These are phyloP conservation scores for Rhodosporidiobolus sp. DNA, from an alignment of 768 basidiomycete species.

Conservation along the genomic window DNA sequence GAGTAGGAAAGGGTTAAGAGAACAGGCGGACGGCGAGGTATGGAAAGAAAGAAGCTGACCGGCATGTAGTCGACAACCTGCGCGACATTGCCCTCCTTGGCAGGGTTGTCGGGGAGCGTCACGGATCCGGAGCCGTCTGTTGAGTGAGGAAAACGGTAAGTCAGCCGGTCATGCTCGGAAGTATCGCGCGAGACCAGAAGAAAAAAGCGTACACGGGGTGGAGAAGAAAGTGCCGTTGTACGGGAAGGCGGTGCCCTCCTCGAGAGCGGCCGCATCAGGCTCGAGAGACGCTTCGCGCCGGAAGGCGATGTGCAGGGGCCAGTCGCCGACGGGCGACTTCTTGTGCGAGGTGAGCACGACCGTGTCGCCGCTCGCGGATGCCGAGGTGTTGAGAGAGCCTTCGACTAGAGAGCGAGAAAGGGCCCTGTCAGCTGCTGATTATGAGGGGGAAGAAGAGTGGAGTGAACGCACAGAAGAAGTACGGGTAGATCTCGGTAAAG, in stretches of 20 bases:
- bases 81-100: background rate
- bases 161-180: too few relatives aligned
- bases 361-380: background rate
- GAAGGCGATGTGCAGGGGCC: background rate
- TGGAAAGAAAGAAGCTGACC: background rate
- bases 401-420: background rate
- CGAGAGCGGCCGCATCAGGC: background rate
- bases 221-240: background rate
- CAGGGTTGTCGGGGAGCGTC: background rate
- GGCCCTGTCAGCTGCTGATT: too few relatives aligned
- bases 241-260: background rate
- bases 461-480: background rate
- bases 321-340: slow-evolving; percentile 6
- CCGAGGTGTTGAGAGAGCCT: background rate
- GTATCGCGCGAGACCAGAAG: background rate
- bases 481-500: slow-evolving; percentile 1
- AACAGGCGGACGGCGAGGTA: background rate
- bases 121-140: background rate
- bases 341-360: background rate
- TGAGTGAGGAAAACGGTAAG: background rate
- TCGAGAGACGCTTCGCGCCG: background rate
- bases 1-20: too few relatives aligned
- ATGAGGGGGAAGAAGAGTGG: background rate
- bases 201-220: background rate
- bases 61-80: background rate